These are phyloP conservation scores for Sherardia arvensis DNA, from an alignment of 257 asterid species.

Conservation along the genomic window DNA sequence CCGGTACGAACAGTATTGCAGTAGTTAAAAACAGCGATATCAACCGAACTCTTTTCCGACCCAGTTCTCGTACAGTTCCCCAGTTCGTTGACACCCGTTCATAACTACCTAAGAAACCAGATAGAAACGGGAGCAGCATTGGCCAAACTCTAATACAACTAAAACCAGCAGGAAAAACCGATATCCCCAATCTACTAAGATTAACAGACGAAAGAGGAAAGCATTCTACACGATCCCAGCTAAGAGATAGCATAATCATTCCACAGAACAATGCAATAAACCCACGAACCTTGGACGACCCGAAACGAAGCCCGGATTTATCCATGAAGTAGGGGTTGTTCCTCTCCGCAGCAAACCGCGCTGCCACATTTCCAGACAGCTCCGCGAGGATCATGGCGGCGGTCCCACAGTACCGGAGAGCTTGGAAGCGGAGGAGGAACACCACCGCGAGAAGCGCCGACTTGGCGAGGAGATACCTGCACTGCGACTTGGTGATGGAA, in stretches of 20 bases:
- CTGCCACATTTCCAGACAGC: constrained; percentile 64
- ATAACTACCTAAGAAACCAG: constrained; percentile 76
- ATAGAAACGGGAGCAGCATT: constrained; percentile 72
- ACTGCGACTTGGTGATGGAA: constrained; percentile 37
- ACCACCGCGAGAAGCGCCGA: constrained; percentile 57
- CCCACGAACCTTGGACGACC: constrained; percentile 56
- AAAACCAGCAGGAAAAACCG: constrained; percentile 46
- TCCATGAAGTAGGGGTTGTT: constrained; percentile 30
- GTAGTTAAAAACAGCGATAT: constrained; percentile 68
- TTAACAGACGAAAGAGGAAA: constrained; percentile 70
- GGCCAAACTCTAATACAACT: constrained; percentile 80
- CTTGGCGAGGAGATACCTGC: constrained; percentile 41
- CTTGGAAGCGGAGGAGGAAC: constrained; percentile 73
- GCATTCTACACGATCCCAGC: constrained; percentile 93
- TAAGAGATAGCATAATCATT: constrained; percentile 53
- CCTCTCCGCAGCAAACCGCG: constrained; percentile 50
- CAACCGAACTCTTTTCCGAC: constrained; percentile 54
- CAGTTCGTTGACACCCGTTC: constrained; percentile 53
- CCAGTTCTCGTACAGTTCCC: constrained; percentile 59
- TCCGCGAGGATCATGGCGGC: constrained; percentile 93
- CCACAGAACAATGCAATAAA: constrained; percentile 52
- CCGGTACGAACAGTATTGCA: constrained; percentile 52
- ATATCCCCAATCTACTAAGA: constrained; percentile 34
- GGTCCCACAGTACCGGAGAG: constrained; percentile 75
- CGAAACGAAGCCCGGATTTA: constrained; percentile 20